A percentile compares a stretch with the other conserved stretches of the same genome.
Evolutionary conservation across 495 filamentous ascomycete species (phyloP).

Genomic region (Xeromyces bisporus): DNA sequence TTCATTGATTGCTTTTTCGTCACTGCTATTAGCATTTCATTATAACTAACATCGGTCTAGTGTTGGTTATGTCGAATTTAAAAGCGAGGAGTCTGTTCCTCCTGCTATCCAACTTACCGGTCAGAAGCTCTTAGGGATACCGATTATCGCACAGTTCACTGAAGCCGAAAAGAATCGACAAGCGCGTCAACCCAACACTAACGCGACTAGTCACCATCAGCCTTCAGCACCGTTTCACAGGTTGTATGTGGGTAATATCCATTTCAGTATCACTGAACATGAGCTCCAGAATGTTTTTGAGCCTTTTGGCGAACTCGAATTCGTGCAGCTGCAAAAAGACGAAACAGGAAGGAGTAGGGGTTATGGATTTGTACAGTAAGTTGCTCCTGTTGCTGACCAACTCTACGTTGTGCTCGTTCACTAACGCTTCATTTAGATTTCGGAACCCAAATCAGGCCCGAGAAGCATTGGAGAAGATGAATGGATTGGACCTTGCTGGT

Average conservation of each 20-base stretch:
- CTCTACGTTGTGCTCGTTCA: conserved; percentile 2
- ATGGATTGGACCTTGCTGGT: conserved; percentile 95
- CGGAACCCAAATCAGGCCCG: conserved; percentile 79
- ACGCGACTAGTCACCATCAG: conserved; percentile 43
- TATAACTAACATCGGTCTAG: conserved; percentile 34
- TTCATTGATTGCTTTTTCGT: conserved; percentile 3
- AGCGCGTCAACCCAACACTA: conserved; percentile 68
- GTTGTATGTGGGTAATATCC: conserved; percentile 98
- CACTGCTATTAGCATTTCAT: not conserved
- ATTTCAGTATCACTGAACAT: conserved; percentile 97
- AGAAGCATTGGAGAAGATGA: conserved; percentile 96
- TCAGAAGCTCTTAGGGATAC: conserved; percentile 95
- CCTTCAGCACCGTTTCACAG: conserved; percentile 89
- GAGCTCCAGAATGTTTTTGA: conserved; percentile 95
- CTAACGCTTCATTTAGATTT: conserved; percentile 45
- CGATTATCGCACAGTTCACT: conserved; percentile 94
- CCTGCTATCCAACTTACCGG: conserved; percentile 95
- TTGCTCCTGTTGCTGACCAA: conserved; percentile 8
- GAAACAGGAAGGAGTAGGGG: conserved; percentile 80
- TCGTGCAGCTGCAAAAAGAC: conserved; percentile 92
- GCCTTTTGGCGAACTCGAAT: conserved; percentile 95
- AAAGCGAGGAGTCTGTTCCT: conserved; percentile 82
- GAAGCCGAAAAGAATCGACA: conserved; percentile 98
- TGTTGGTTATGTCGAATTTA: conserved; percentile 99
- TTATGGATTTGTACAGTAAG: conserved; percentile 98